Conservation (phyloP, 2,329 filamentous ascomycete genomes). For the Fusarium oxysporum region DNA sequence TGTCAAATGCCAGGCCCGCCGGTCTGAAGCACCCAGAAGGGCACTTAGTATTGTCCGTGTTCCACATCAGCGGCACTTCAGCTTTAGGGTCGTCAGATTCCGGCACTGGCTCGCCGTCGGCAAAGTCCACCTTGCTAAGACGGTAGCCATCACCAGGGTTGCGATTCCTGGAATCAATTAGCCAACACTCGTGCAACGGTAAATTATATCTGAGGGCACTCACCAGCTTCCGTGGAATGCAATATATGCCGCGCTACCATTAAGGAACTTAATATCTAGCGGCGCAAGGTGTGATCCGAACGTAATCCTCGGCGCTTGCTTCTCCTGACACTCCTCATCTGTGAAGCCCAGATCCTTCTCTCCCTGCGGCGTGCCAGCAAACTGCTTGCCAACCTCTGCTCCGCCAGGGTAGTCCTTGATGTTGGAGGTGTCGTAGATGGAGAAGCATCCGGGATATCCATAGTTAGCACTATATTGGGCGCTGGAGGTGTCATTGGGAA, state of each 20-base stretch:
- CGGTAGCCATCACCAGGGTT: conserved; percentile 16
- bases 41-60: background rate
- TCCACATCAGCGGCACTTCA: conserved; percentile 15
- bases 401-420: background rate
- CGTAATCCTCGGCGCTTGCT: background rate
- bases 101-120: background rate
- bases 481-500: conserved; percentile 8
- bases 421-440: conserved; percentile 4
- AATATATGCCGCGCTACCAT: conserved; percentile 7
- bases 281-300: conserved; percentile 13
- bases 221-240: conserved; percentile 13
- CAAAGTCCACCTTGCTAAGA: conserved; percentile 8
- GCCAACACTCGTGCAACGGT: accelerated
- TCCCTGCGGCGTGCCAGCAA: background rate
- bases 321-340: conserved; percentile 10
- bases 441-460: conserved; percentile 14
- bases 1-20: background rate
- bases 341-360: conserved; percentile 13
- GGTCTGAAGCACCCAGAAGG: conserved; percentile 10
- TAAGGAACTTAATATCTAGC: conserved; percentile 4
- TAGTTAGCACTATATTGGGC: conserved; percentile 4
- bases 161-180: background rate
- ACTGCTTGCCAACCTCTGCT: conserved; percentile 6
- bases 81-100: background rate
- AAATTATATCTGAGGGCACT: no score